Base-by-base conservation (phyloP, 768 basidiomycete species). In the Leccinum uliginosum region DNA sequence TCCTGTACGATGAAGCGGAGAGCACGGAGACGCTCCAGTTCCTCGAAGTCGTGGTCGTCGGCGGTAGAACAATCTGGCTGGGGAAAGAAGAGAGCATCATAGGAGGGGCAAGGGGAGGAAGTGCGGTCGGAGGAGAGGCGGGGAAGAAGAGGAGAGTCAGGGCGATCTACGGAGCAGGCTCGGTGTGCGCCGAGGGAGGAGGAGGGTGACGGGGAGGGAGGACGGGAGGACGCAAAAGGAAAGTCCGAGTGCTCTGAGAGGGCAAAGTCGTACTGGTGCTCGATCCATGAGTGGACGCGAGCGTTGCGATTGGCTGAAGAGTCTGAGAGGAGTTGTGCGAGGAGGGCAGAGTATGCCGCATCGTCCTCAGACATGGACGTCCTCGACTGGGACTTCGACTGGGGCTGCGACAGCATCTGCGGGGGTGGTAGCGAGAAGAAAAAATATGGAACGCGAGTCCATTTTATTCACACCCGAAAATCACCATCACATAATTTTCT, bases 1-100 rank as follows among this genome's bases (percentile, higher is more conserved):
- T 74, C 71, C 30, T 69, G 72, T 4, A 74, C 65, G 57, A 74
- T 71, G 54, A 71, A 74, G 21, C 67, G 66, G 54, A 75, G 68
- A 0, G 74, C 62, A 9, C 74, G 74, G 44, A 69, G 57, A 40
- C 73, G 72, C 51, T 75, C 71, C 12, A 65, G 58, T 45, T 72
- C 67, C 24, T 68, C 68, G 43, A 64, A 60, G 14, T 61, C 61
- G 19, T 51, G 43, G 23, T 59, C 55, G 21, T 57, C 60, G 14
- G 59, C 23, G 21, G 58, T 27, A 14, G 44, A 0, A 19, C 38
- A 21, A 5, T 62, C 17, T 11, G 65, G 51, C 0, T 55, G 53
- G 1, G 73, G 71, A 38, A 75, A 71, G 55, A 76, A 73, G 51
- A 72, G 66, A 27, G 72, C 60, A 45, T 75, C 73, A 38, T 69